Evolutionary conservation across 129 eudicot species (phyloP).

Genomic region (Daucus carota): DH1_v3.0 NC_030383.2:479001-479500

Average conservation of each 20-base stretch:
- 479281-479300: not conserved
- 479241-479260: not conserved
- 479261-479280: not conserved
- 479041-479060: no score
- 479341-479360: not conserved
- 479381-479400: not conserved
- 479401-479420: not conserved
- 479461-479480: not conserved
- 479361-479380: not conserved
- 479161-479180: no score
- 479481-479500: not conserved
- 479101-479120: no score
- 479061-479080: no score
- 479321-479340: not conserved
- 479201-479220: not conserved
- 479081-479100: no score
- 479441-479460: not conserved
- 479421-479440: not conserved
- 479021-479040: no score
- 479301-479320: not conserved
- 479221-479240: not conserved
- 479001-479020: no score
- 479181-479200: not conserved
- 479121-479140: no score
- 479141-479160: no score